Base-by-base conservation (phyloP, 2,329 filamentous ascomycete genomes). In the Magnaporthales sp. region DNA sequence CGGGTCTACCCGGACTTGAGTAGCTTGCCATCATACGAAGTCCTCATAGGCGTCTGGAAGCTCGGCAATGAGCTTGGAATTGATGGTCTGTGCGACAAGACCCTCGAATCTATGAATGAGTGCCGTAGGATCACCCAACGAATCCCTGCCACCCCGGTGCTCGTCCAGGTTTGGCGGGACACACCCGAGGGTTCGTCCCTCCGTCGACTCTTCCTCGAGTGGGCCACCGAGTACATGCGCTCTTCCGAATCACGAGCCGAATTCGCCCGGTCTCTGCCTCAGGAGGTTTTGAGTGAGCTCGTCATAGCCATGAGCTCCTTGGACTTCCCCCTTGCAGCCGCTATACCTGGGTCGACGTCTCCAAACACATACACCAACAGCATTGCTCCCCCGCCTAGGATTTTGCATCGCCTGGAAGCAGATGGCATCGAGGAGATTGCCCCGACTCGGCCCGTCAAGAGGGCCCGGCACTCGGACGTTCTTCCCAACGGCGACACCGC, bases 171-270 rank as follows among this genome's bases (percentile, higher is more conserved):
- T 7, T 89, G 86, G 86, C 81, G 83, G 63, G 84, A 88, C 65
- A 87, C 85, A 0, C 84, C 85, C 0, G 84, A 86, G 69, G 85
- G 85, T 9, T 88, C 85, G 2, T 81, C 84, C 0, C 84, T 89
- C 63, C 80, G 86, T 54, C 79, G 80, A 68, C 81, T 89, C 51
- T 80, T 89, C 15, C 76, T 88, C 3, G 81, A 79, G 11, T 89
- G 86, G 86, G 84, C 85, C 1, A 86, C 85, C 29, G 86, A 89
- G 74, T 88, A 88, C 70, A 86, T 88, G 77, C 78, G 84, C 58
- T 83, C 83, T 0, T 86, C 84, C 3, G 81, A 85, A 26, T 79
- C 80, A 1, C 80, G 84, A 22, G 79, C 82, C 9, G 83, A 86
- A 68, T 88, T 88, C 71, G 86, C 84, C 60, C 84, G 83, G 70